Evolutionary conservation across 352 stramenopile species (phyloP), one percentile per base, ranked within the genome.

Genomic region (Halophytophthora batemanensis): DNA sequence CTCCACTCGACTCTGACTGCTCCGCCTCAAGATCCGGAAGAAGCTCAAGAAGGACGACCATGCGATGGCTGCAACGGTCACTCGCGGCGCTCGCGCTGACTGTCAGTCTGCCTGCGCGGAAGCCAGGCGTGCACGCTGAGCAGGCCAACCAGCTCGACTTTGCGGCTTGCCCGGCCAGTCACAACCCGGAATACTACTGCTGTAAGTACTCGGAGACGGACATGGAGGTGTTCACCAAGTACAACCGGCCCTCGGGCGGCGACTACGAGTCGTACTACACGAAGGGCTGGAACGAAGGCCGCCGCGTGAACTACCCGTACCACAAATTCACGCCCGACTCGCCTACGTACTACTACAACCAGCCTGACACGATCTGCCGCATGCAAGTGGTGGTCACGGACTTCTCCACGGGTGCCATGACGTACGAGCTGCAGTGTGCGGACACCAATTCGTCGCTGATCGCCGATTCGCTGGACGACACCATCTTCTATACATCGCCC

Each of bases 291-390:
- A 53, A 56, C 34, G 40, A 67, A 19, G 36, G 49, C 6, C 62
- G 67, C n/a, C 66, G 71, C 49, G 64, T 77, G 29, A 71, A 74
- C 45, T 77, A 50, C 41, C 64, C 64, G 23, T 65, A 66, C 39
- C 22, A 36, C 2, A 69, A 69, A 56, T 69, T 68, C 47, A 59
- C 69, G 18, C 60, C 64, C 13, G 42, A 35, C 35, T 69, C 63
- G 6, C 64, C 22, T 7, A 50, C 45, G 18, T 77, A 74, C 50
- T 50, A 56, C 44, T 77, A 77, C 50, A 28, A 62, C 46, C 41
- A 77, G 2, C 61, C 63, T 0, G 50, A 23, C 22, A 48, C 58
- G 0, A 23, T 77, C n/a, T 77, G 64, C 41, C 49, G 67, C 41
- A 37, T 77, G 33, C 61, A 69, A 21, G 43, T 52, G 6, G 44